Evolutionary conservation across 1,139 yeast genomes (phyloP).

Genomic region (Suhomyces yuchorum): DNA sequence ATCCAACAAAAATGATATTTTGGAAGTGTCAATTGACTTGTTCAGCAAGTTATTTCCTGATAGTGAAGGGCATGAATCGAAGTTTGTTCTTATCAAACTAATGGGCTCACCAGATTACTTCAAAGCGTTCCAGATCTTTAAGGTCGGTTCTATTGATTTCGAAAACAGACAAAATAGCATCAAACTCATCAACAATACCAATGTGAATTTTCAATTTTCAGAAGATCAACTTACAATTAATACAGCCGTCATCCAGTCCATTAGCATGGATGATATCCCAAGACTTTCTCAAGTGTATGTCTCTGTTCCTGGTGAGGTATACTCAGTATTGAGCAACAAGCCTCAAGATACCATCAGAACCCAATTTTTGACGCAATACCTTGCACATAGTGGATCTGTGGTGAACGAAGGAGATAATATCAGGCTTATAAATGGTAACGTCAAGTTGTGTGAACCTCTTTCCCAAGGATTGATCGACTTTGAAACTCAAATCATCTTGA

Average conservation of each 20-base stretch:
- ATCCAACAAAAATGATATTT: conserved; percentile 27
- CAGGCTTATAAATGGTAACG: conserved; percentile 48
- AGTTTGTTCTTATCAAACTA: conserved; percentile 38
- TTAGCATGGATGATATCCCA: conserved; percentile 31
- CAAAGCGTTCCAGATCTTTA: conserved; percentile 36
- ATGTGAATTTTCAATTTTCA: conserved; percentile 26
- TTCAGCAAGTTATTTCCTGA: conserved; percentile 36
- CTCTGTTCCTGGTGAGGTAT: conserved; percentile 49
- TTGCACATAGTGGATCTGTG: conserved; percentile 33
- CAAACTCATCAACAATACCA: conserved; percentile 41
- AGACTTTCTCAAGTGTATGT: conserved; percentile 37
- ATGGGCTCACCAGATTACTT: conserved; percentile 51
- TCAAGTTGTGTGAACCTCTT: conserved; percentile 70
- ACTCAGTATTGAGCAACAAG: conserved; percentile 35
- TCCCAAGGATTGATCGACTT: conserved; percentile 59
- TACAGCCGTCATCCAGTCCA: conserved; percentile 35
- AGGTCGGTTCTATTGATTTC: conserved; percentile 34
- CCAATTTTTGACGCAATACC: conserved; percentile 31
- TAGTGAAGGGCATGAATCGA: conserved; percentile 17
- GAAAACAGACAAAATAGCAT: conserved; percentile 26
- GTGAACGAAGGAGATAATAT: conserved; percentile 38
- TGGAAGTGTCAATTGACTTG: conserved; percentile 40
- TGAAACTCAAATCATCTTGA: conserved; percentile 54
- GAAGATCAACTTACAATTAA: conserved; percentile 38
- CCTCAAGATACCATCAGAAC: conserved; percentile 30